These are phyloP conservation scores for Friedmanniomyces endolithicus DNA, from an alignment of 495 filamentous ascomycete genomes.

Conservation along the genomic window DNA sequence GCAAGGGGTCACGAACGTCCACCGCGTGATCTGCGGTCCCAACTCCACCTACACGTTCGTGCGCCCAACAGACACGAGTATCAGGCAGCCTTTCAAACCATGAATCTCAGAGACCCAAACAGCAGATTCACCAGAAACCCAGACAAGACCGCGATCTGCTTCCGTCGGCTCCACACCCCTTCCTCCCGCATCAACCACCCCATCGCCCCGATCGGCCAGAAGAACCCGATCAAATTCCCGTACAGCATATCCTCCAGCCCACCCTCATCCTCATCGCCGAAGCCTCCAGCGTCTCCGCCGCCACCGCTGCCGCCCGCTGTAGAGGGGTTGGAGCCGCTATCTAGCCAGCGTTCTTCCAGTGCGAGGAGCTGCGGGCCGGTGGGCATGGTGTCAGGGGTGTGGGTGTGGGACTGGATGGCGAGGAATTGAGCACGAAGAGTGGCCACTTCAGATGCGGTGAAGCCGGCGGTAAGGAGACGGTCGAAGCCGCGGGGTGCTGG, in stretches of 20 bases:
- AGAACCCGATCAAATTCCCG: constrained; percentile 81
- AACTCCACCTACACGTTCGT: constrained; percentile 10
- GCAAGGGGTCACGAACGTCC: not conserved
- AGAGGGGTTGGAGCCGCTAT: constrained; percentile 46
- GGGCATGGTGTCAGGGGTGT: constrained; percentile 80
- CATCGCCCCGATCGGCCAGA: constrained; percentile 80
- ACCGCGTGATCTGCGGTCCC: constrained; percentile 18
- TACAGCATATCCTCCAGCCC: constrained; percentile 72
- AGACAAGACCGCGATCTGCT: constrained; percentile 69
- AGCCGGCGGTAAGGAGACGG: constrained; percentile 63
- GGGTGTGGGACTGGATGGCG: constrained; percentile 58
- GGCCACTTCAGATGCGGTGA: constrained; percentile 68
- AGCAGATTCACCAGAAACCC: constrained; percentile 63
- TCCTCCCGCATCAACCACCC: constrained; percentile 79
- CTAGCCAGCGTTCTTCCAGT: constrained; percentile 88
- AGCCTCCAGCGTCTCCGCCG: constrained; percentile 9
- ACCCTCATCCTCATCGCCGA: constrained; percentile 37
- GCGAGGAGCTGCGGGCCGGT: constrained; percentile 43
- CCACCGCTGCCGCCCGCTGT: constrained; percentile 21
- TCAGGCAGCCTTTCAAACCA: constrained; percentile 17
- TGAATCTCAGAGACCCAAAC: constrained; percentile 54
- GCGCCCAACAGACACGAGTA: not conserved
- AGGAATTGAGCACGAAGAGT: constrained; percentile 76
- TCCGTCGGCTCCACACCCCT: constrained; percentile 71
- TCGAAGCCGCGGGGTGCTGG: constrained; percentile 79